Base-by-base conservation (phyloP, 2,329 filamentous ascomycete genomes). In the Hymenoscyphus fructigenus region DNA sequence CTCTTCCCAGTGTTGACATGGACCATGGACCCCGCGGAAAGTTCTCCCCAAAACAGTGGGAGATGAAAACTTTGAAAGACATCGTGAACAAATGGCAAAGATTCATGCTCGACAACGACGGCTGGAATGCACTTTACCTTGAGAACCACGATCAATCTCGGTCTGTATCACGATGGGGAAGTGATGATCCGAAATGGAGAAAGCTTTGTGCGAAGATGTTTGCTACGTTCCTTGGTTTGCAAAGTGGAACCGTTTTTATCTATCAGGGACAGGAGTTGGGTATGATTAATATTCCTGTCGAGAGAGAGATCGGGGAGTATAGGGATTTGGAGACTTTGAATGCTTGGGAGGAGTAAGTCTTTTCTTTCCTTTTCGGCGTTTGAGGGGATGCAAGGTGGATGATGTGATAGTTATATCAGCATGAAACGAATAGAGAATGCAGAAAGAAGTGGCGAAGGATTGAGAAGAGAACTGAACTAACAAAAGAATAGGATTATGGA, bases 241-340 rank as follows among this genome's bases (percentile, higher is more conserved):
- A 84, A 50, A 78, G 80, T 6, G 85, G 85, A 5, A 87, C 85
- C 0, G 76, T 85, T 0, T 88, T 85, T 71, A 75, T 88, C 0
- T 88, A 86, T 67, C 85, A 88, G 70, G 85, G 85, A 5, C 84
- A 88, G 70, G 85, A 88, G 71, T 74, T 88, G 2, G 85, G 84
- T 0, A 85, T 86, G 79, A 77, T 80, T 12, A 87, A 88, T 69
- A 79, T 85, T 23, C 84, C 85, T 0, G 73, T 74, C 1, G 79
- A 82, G 4, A 90, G 88, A 86, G 77, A 78, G 0, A 85, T 90
- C 61, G 79, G 85, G 3, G 85, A 90, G 69, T 93, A 91, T 77
- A 86, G 88, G 74, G 90, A 92, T 67, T 81, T 92, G 47, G 84
- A 88, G 66, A 82, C 79, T 20, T 70, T 84, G n/a, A 84, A 82